Evolutionary conservation across 495 filamentous ascomycete species (phyloP).

Genomic region (Tuber aestivum): DNA sequence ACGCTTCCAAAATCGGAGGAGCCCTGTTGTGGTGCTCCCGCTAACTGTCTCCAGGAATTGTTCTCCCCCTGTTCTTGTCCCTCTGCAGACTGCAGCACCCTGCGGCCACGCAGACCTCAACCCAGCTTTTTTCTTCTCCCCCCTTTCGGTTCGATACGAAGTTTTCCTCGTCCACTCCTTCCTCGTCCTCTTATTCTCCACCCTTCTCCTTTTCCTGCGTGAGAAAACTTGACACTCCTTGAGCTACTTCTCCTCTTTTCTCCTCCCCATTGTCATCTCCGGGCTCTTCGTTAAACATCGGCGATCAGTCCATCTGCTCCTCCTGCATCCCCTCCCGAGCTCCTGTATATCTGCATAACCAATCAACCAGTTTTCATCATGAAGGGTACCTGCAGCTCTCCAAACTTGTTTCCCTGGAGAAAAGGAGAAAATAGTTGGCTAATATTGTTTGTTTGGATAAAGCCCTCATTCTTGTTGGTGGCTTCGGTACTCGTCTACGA

Average conservation of each 20-base stretch:
- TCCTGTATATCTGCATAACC: background rate
- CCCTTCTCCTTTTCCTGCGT: background rate
- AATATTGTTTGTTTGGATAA: conserved; percentile 19
- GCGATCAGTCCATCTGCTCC: background rate
- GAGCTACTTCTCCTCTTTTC: background rate
- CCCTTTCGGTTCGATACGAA: background rate
- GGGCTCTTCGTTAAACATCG: background rate
- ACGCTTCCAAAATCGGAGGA: background rate
- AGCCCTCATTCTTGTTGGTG: conserved; percentile 99
- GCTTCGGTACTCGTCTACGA: conserved; percentile 95
- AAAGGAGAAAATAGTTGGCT: background rate
- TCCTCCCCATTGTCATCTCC: background rate
- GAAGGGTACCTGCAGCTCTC: background rate
- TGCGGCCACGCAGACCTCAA: conserved; percentile 2
- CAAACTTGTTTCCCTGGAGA: background rate
- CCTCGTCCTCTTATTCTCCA: background rate
- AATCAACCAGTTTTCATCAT: background rate
- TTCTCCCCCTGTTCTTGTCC: background rate
- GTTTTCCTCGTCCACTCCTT: background rate
- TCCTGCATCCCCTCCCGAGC: background rate
- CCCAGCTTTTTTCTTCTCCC: background rate
- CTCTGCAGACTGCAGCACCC: background rate
- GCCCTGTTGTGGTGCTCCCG: background rate
- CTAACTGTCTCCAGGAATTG: background rate
- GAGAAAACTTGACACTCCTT: conserved; percentile 1